Conservation (phyloP, 1,139 yeast genomes). For the Debaryomyces singareniensis region DNA sequence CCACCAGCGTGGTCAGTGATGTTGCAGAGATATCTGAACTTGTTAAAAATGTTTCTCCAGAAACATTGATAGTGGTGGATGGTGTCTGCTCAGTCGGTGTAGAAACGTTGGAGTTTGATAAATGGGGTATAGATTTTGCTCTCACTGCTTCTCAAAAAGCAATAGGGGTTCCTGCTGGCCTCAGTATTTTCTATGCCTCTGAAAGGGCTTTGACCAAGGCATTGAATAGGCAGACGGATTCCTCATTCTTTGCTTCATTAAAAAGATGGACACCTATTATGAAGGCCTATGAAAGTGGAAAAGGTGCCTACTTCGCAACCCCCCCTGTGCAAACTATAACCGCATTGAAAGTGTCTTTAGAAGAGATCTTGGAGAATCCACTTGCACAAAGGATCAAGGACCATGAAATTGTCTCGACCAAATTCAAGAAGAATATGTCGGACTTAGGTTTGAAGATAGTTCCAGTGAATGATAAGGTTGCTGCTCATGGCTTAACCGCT, state of each 20-base stretch:
- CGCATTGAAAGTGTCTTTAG: slow-evolving; percentile 72
- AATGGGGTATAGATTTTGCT: slow-evolving; percentile 86
- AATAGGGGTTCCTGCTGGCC: slow-evolving; percentile 90
- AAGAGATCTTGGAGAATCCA: slow-evolving; percentile 57
- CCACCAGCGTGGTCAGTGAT: slow-evolving; percentile 83
- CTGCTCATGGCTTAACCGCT: slow-evolving; percentile 88
- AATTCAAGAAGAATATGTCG: slow-evolving; percentile 54
- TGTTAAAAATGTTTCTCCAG: slow-evolving; percentile 65
- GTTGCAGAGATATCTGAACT: slow-evolving; percentile 57
- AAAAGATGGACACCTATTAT: slow-evolving; percentile 86
- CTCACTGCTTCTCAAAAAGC: slow-evolving; percentile 95
- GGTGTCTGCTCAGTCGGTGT: slow-evolving; percentile 94
- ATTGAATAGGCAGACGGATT: slow-evolving; percentile 46
- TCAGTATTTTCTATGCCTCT: slow-evolving; percentile 71
- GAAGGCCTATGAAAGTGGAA: slow-evolving; percentile 79
- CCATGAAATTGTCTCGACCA: slow-evolving; percentile 57
- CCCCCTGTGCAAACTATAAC: slow-evolving; percentile 86
- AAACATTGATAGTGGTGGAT: slow-evolving; percentile 78
- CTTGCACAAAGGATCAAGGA: slow-evolving; percentile 57
- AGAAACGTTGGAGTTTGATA: slow-evolving; percentile 78
- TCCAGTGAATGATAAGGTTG: slow-evolving; percentile 51
- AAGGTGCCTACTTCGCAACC: slow-evolving; percentile 86
- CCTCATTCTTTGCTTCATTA: slow-evolving; percentile 68
- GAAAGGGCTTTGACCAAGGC: slow-evolving; percentile 67
- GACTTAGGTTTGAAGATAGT: slow-evolving; percentile 64